phyloP scores from a whole-genome alignment of 805 yeast genomes.

The Jamesozyma gamospora region DNA sequence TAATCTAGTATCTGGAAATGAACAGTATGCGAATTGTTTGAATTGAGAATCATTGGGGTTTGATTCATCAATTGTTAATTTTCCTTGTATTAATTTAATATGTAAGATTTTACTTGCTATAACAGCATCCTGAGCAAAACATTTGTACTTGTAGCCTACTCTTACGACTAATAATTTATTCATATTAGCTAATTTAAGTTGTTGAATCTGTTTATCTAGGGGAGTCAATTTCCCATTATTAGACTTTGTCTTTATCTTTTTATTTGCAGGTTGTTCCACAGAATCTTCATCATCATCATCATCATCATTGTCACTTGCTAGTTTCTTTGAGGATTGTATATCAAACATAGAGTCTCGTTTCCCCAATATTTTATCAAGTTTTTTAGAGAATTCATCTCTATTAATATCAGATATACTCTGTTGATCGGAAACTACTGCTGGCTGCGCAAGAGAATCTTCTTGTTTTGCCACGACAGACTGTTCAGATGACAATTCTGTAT shows the following conservation, averaged over 20 bases:
- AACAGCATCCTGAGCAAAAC: slow-evolving; percentile 77
- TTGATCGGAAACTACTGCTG: too few species aligned
- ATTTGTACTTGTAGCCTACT: slow-evolving; percentile 86
- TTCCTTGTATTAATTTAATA: slow-evolving; percentile 66
- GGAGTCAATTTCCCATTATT: slow-evolving; percentile 45
- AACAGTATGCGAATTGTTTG: slow-evolving; percentile 66
- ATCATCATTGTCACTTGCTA: not conserved
- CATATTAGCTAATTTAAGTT: slow-evolving; percentile 46
- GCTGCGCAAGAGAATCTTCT: too few species aligned
- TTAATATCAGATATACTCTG: too few species aligned
- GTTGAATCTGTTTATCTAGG: slow-evolving; percentile 65
- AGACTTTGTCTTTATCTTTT: slow-evolving; percentile 3
- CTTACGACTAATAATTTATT: slow-evolving; percentile 75
- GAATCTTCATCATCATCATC: not conserved
- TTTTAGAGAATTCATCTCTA: slow-evolving; percentile 4
- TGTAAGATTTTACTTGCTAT: slow-evolving; percentile 55
- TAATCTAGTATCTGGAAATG: slow-evolving; percentile 71
- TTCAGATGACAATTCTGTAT: not conserved
- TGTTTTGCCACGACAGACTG: too few species aligned
- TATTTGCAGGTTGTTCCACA: not conserved
- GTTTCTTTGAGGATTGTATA: not conserved
- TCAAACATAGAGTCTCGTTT: slow-evolving; percentile 3
- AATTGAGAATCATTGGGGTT: slow-evolving; percentile 41
- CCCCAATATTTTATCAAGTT: slow-evolving; percentile 5
- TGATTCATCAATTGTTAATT: slow-evolving; percentile 41